A percentile compares a stretch with the other conserved stretches of the same genome.
Evolutionary conservation across 441 rosid genomes (phyloP).

Genomic region (Brassica hybrid): DNA sequence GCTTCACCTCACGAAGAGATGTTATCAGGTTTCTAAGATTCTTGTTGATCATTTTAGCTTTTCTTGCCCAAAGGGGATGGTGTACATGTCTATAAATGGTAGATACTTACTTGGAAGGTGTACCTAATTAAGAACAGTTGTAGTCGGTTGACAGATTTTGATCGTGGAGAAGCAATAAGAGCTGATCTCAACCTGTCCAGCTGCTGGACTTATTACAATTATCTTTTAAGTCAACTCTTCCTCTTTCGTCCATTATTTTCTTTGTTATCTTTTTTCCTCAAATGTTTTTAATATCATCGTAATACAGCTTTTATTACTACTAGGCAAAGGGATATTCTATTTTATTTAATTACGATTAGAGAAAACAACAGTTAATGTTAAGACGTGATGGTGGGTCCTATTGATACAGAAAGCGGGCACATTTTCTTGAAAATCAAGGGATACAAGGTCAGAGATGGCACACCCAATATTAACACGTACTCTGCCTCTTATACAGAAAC

Average conservation of each 20-base stretch:
- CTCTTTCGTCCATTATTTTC: neutral
- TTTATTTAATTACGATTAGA: conserved; percentile 1
- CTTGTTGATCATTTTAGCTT: neutral
- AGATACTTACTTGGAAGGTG: neutral
- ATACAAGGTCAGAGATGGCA: conserved; percentile 30
- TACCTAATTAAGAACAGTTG: neutral
- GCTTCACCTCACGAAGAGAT: neutral
- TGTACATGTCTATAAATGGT: neutral
- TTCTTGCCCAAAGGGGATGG: neutral
- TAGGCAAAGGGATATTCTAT: conserved; percentile 18
- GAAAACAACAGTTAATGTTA: conserved; percentile 16
- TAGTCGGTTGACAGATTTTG: neutral
- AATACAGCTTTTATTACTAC: conserved; percentile 12
- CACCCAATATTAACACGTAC: conserved; percentile 7
- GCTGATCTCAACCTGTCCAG: neutral
- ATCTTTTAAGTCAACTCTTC: neutral
- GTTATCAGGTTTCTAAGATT: neutral
- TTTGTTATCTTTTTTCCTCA: neutral
- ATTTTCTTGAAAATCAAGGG: conserved; percentile 18
- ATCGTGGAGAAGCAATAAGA: conserved; percentile 4
- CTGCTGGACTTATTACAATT: neutral
- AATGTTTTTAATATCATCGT: neutral
- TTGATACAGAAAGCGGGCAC: neutral
- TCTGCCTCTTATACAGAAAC: conserved; percentile 2
- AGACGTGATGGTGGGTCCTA: conserved; percentile 34